Evolutionary conservation across 2,329 filamentous ascomycete genomes (phyloP), one percentile per base, ranked within the genome.

Genomic region (Cladosporium sp.): DNA sequence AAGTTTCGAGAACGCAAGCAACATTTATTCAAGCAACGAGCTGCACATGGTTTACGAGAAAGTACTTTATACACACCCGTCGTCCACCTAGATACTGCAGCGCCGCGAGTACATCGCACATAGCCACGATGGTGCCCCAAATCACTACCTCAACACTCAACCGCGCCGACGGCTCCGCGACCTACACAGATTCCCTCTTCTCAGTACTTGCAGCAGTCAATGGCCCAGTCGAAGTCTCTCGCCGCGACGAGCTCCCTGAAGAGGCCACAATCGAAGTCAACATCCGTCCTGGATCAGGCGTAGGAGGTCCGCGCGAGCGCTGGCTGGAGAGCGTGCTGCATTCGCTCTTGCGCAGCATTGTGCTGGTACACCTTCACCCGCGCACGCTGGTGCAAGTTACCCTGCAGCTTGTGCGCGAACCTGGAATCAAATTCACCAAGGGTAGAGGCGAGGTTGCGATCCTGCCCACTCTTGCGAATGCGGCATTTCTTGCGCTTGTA

Each of bases 261-360:
- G 93, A 97, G 81, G 92, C 94, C 32, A 87, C 90, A 59, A 84
- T 99, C 70, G 95, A 98, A 79, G 92, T 99, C 66, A 88, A 94
- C 76, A 87, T 99, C 70, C 88, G 95, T 77, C 94, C 94, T 59
- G 90, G 91, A 41, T 88, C 90, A 69, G 93, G 93, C 18, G 89
- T 95, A 55, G 92, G 91, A 82, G 81, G 79, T 51, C 79, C 81
- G 7, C 75, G 77, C 70, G 83, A 84, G 69, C 86, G 92, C 72
- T 92, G 96, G 78, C 87, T 96, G 28, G 93, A 97, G 80, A 87
- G 86, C 2, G 82, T 93, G 64, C 77, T 96, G 66, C 87, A 92
- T 77, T 85, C 87, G 61, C 88, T 90, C 15, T 82, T 96, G 51
- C 86, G 89, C 69, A 89, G 90, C 74, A 84, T 94, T 67, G 87